Conservation (phyloP, 2,329 filamentous ascomycete species). For the Penicillium digitatum region DNA sequence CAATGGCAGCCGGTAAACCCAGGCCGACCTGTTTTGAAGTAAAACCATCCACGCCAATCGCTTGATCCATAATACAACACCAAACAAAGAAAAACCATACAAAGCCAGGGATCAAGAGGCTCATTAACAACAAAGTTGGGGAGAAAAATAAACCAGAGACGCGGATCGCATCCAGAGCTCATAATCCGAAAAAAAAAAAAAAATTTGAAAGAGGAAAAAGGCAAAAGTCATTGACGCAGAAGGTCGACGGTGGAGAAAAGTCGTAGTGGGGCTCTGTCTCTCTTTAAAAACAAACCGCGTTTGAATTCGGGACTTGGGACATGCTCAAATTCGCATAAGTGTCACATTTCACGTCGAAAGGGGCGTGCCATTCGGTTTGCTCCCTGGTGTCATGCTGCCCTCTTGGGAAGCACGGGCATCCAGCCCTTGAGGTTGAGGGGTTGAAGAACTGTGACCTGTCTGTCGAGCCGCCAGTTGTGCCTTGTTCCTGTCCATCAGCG, state of each 20-base stretch:
- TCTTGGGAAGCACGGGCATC: slow-evolving; percentile 32
- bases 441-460: slow-evolving; percentile 31
- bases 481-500: slow-evolving; percentile 38
- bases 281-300: not conserved
- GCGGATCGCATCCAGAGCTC: not conserved
- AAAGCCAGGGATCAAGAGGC: slow-evolving; percentile 12
- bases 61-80: slow-evolving; percentile 20
- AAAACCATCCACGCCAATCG: slow-evolving; percentile 27
- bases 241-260: not conserved
- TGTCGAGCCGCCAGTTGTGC: slow-evolving; percentile 35
- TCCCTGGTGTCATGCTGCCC: slow-evolving; percentile 34
- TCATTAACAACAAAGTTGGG: slow-evolving; percentile 21
- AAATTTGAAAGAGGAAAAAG: not conserved
- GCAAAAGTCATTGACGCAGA: not conserved
- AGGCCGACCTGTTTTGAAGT: slow-evolving; percentile 18
- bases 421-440: slow-evolving; percentile 31
- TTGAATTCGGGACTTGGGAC: not conserved
- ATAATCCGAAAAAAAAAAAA: not conserved
- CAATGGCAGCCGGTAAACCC: slow-evolving; percentile 15
- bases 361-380: slow-evolving; percentile 32
- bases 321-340: not conserved
- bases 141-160: slow-evolving; percentile 2
- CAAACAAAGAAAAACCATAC: slow-evolving; percentile 14
- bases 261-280: not conserved
- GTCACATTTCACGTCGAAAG: slow-evolving; percentile 19